phyloP scores from a whole-genome alignment of 2,329 filamentous ascomycete species.

The Aspergillus chevalieri region DNA sequence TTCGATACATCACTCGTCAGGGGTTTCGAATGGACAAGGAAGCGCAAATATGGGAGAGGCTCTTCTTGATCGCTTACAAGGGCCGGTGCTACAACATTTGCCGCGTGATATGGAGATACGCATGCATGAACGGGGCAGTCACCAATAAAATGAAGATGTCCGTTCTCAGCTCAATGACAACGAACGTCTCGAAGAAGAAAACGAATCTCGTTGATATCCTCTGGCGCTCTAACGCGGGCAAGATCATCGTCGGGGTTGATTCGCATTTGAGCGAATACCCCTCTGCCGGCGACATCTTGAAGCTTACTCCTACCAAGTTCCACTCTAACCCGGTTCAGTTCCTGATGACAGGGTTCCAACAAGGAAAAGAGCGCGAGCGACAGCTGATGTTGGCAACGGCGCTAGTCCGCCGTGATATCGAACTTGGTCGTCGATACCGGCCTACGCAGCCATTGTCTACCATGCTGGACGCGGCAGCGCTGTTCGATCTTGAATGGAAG shows the following conservation, averaged over 20 bases:
- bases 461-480: slow-evolving; percentile 32
- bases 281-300: slow-evolving; percentile 8
- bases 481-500: slow-evolving; percentile 29
- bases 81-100: slow-evolving; percentile 36
- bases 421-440: slow-evolving; percentile 14
- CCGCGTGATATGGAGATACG: slow-evolving; percentile 44
- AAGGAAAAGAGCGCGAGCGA: slow-evolving; percentile 17
- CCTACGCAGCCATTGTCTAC: slow-evolving; percentile 19
- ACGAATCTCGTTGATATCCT: slow-evolving; percentile 9
- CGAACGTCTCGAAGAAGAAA: slow-evolving; percentile 14
- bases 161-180: slow-evolving; percentile 26
- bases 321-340: slow-evolving; percentile 20
- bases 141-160: slow-evolving; percentile 28
- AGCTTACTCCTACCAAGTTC: slow-evolving; percentile 20
- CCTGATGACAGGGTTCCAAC: slow-evolving; percentile 15
- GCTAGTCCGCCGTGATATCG: slow-evolving; percentile 25
- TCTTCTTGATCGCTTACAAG: slow-evolving; percentile 40
- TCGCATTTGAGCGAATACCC: slow-evolving; percentile 10
- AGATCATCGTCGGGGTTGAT: slow-evolving; percentile 29
- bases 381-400: slow-evolving; percentile 21
- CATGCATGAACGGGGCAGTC: slow-evolving; percentile 34
- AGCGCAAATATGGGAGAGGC: slow-evolving; percentile 23
- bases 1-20: slow-evolving; percentile 16
- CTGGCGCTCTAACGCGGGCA: slow-evolving; percentile 23
- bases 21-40: slow-evolving; percentile 12